Percentiles rank a stretch among this genome's conserved stretches.
Conservation (phyloP, 495 filamentous ascomycete genomes). For the Aspergillus sclerotiicarbonarius region DNA sequence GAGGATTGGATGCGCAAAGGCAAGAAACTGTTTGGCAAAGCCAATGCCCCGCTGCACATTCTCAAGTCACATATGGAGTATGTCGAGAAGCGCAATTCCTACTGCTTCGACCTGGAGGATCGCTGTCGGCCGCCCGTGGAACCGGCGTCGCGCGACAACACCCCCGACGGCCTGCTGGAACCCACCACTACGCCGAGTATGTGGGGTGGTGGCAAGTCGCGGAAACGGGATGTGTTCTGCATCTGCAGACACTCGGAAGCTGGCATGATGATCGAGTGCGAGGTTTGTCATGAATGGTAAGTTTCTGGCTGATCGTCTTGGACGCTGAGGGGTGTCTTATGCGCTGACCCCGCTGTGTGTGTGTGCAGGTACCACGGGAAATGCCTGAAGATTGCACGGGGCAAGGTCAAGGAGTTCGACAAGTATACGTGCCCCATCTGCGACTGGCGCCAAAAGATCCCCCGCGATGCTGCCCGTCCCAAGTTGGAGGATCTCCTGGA, state of each 20-base stretch:
- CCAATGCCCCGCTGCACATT: constrained; percentile 95
- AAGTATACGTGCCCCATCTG: constrained; percentile 99
- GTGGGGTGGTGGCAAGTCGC: constrained; percentile 50
- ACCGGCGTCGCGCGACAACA: constrained; percentile 82
- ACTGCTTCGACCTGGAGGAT: constrained; percentile 92
- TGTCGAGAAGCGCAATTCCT: constrained; percentile 80
- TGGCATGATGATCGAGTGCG: constrained; percentile 99
- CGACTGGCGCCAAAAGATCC: constrained; percentile 96
- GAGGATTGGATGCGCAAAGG: constrained; percentile 99
- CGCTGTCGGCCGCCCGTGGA: constrained; percentile 87
- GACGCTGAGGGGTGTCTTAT: neutral
- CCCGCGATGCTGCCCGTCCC: constrained; percentile 93
- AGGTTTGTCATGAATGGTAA: constrained; percentile 95
- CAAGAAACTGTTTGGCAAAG: constrained; percentile 98
- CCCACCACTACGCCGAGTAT: constrained; percentile 33
- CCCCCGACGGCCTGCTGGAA: constrained; percentile 63
- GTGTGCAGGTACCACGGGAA: constrained; percentile 86
- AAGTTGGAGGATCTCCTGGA: constrained; percentile 88
- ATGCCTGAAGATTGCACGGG: constrained; percentile 95
- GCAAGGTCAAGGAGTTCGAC: constrained; percentile 96
- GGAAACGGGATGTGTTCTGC: constrained; percentile 84
- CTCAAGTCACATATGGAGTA: constrained; percentile 91
- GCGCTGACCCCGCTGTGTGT: neutral
- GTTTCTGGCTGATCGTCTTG: constrained; percentile 19
- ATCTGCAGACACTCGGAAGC: constrained; percentile 92